These are phyloP conservation scores for Pterocarpus santalinus DNA, from an alignment of 306 rosid species.

Conservation along the genomic window DNA sequence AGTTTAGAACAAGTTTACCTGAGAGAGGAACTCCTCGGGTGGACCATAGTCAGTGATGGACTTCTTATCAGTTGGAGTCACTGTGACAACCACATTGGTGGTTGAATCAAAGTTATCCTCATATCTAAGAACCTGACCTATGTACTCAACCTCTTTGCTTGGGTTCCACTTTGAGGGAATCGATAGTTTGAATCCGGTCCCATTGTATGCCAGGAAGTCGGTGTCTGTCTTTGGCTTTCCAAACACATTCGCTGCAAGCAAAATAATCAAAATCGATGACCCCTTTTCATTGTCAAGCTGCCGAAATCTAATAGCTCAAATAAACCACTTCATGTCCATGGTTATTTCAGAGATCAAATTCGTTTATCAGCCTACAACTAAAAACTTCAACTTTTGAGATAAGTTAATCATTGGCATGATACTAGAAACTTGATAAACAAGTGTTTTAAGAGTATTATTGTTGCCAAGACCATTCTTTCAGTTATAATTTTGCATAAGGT, in stretches of 20 bases:
- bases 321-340: not conserved
- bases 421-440: not conserved
- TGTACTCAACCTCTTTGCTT: constrained; percentile 88
- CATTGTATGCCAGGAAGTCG: constrained; percentile 78
- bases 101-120: constrained; percentile 91
- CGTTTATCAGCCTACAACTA: not conserved
- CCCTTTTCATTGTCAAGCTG: not conserved
- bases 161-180: constrained; percentile 96
- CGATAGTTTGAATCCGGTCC: constrained; percentile 83
- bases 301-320: constrained; percentile 19
- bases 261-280: constrained; percentile 22
- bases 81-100: constrained; percentile 69
- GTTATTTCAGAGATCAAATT: constrained; percentile 3
- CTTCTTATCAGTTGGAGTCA: constrained; percentile 85
- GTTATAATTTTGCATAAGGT: not conserved
- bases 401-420: constrained; percentile 3
- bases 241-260: constrained; percentile 87
- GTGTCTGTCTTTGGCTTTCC: constrained; percentile 95
- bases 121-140: constrained; percentile 86
- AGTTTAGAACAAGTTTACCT: constrained; percentile 52
- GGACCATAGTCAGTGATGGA: constrained; percentile 86
- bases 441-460: not conserved
- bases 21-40: constrained; percentile 78
- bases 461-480: constrained; percentile 17
- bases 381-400: not conserved